Percentiles rank a stretch among this genome's conserved stretches.
phyloP scores from a whole-genome alignment of 2,329 filamentous ascomycete species.

The Hortaea werneckii region DNA sequence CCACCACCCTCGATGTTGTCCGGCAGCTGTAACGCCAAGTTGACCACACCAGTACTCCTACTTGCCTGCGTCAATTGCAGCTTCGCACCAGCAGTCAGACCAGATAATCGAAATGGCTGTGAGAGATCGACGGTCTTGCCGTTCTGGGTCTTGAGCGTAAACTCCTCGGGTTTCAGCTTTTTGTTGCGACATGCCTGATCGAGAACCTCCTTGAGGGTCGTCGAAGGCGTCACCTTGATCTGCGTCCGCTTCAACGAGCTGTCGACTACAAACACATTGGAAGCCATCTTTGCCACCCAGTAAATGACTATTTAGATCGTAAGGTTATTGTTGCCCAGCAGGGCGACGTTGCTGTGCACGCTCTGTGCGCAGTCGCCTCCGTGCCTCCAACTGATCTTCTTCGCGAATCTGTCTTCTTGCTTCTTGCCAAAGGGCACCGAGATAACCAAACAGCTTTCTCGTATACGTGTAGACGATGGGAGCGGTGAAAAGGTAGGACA shows the following conservation, averaged over 20 bases:
- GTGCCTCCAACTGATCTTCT: slow-evolving; percentile 7
- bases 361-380: slow-evolving; percentile 4
- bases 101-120: slow-evolving; percentile 70
- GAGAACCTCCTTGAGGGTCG: slow-evolving; percentile 73
- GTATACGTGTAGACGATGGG: slow-evolving; percentile 19
- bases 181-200: slow-evolving; percentile 82
- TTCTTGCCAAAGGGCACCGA: slow-evolving; percentile 10
- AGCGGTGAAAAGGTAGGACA: slow-evolving; percentile 23
- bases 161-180: slow-evolving; percentile 60
- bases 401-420: slow-evolving; percentile 11
- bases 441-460: slow-evolving; percentile 15
- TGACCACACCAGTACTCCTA: slow-evolving; percentile 74
- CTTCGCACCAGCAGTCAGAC: slow-evolving; percentile 75
- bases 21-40: slow-evolving; percentile 78
- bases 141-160: slow-evolving; percentile 77
- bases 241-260: slow-evolving; percentile 65
- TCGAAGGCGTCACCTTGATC: slow-evolving; percentile 74
- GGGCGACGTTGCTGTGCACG: background rate
- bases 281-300: slow-evolving; percentile 52
- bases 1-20: slow-evolving; percentile 55
- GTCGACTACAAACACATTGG: slow-evolving; percentile 81
- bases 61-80: slow-evolving; percentile 84
- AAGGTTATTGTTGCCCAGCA: slow-evolving; percentile 1
- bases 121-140: slow-evolving; percentile 81
- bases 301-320: background rate